Percentiles rank a stretch among this genome's conserved stretches.
phyloP scores from a whole-genome alignment of 768 basidiomycete species.

The Asterophora parasitica region DNA sequence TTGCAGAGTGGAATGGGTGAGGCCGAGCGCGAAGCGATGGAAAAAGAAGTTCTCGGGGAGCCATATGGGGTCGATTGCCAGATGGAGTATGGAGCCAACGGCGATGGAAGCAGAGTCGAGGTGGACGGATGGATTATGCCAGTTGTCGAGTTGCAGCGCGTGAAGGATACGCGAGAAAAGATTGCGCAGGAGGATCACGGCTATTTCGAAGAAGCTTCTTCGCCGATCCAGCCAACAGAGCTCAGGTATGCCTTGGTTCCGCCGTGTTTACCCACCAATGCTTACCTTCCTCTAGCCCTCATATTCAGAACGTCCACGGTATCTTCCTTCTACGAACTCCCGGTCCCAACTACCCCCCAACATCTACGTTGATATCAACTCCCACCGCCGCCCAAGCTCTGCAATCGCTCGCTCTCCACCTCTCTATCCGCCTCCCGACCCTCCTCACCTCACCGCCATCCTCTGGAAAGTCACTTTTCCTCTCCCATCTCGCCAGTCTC shows the following conservation, averaged over 20 bases:
- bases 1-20: slow-evolving; percentile 77
- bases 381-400: slow-evolving; percentile 55
- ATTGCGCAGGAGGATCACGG: slow-evolving; percentile 36
- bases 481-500: slow-evolving; percentile 68
- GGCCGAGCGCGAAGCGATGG: slow-evolving; percentile 62
- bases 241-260: slow-evolving; percentile 42
- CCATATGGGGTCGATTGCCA: slow-evolving; percentile 55
- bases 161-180: slow-evolving; percentile 45
- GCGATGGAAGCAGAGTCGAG: slow-evolving; percentile 38
- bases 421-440: slow-evolving; percentile 68
- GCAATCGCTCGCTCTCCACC: slow-evolving; percentile 53
- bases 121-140: slow-evolving; percentile 85
- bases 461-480: slow-evolving; percentile 78
- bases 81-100: slow-evolving; percentile 48
- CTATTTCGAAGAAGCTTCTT: slow-evolving; percentile 39
- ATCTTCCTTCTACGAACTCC: slow-evolving; percentile 55
- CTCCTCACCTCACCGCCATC: slow-evolving; percentile 85
- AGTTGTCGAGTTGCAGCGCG: slow-evolving; percentile 58
- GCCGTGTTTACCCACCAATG: neutral
- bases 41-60: slow-evolving; percentile 57
- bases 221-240: slow-evolving; percentile 39
- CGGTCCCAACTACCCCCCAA: slow-evolving; percentile 12
- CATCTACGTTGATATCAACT: slow-evolving; percentile 55
- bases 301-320: slow-evolving; percentile 59
- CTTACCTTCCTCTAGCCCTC: slow-evolving; percentile 37